Base-by-base conservation (phyloP, 2,329 filamentous ascomycete genomes). In the Fusarium virguliforme region DNA sequence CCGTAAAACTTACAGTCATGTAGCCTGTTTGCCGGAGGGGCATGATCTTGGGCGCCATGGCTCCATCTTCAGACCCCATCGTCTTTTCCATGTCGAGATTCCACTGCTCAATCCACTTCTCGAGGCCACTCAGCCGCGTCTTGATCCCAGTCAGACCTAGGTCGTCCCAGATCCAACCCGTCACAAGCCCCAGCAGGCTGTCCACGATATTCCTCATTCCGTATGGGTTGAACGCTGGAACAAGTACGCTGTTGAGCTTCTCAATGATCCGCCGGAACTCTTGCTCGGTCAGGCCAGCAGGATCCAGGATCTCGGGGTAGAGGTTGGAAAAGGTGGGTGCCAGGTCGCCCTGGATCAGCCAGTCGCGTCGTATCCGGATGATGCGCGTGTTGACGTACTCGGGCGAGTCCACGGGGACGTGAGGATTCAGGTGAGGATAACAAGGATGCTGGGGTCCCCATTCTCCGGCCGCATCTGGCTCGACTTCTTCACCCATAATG, bases 391-490 rank as follows among this genome's bases (percentile, higher is more conserved):
- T 90, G 50, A 86, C 81, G 77, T 94, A 94, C 71, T 97, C 90
- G 13, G 88, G 85, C 8, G 94, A 97, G 62, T 90, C 86, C 10
- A 93, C 79, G 0, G 95, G 91, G 6, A 98, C 95, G 80, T 99
- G 95, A 0, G 95, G 93, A 77, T 98, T 98, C 40, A 94, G 84
- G 78, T 98, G 96, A 54, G 96, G 96, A 78, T 91, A 98, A 80
- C 96, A 99, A 5, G 96, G 95, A 79, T 99, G 96, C 41, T 92
- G 90, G 13, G 95, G 94, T 0, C 96, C 95, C 96, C 96, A 99
- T 81, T 94, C 90, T 57, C 94, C 90, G 68, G 92, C 92, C 59
- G 90, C 86, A 30, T 90, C 90, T 24, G 88, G 86, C 55, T 90
- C 88, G 35, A 92, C 86, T 53, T 91, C 88, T 34, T 90, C 88